These are phyloP conservation scores for Eimeria tenella DNA, from an alignment of 169 alveolate species.

Conservation along the genomic window DNA sequence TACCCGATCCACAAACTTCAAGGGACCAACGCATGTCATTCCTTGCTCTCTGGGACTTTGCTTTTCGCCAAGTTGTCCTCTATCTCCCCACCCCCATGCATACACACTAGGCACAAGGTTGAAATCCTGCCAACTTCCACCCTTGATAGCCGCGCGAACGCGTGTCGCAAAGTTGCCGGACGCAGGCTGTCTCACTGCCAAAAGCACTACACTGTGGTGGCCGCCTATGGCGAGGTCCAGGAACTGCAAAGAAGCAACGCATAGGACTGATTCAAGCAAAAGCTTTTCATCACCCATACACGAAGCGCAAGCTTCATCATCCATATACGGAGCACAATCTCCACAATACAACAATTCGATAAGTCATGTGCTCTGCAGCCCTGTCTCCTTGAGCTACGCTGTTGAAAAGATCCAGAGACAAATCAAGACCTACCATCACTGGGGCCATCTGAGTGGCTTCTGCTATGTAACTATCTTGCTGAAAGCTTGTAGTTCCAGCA, in stretches of 20 bases:
- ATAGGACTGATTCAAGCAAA: neutral
- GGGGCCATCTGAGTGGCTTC: constrained; percentile 33
- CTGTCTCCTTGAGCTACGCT: neutral
- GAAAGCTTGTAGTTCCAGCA: constrained; percentile 53
- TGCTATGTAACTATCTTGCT: neutral
- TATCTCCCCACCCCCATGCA: constrained; percentile 87
- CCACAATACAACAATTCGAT: neutral
- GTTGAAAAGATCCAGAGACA: neutral
- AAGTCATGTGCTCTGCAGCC: neutral
- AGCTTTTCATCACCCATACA: too few relatives aligned
- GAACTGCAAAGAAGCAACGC: constrained; percentile 17
- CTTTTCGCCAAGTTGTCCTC: constrained; percentile 82
- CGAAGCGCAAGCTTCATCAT: too few relatives aligned
- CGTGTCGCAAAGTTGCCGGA: constrained; percentile 63
- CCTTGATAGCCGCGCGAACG: constrained; percentile 49
- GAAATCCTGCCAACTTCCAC: constrained; percentile 38
- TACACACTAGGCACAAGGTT: constrained; percentile 76
- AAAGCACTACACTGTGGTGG: constrained; percentile 77
- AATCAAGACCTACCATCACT: constrained; percentile 20
- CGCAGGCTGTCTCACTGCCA: constrained; percentile 63
- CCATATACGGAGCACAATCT: too few relatives aligned
- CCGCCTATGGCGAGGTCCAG: constrained; percentile 80
- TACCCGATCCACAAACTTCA: constrained; percentile 57
- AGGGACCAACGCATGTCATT: constrained; percentile 64
- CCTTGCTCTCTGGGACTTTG: constrained; percentile 32